phyloP scores from a whole-genome alignment of 2,329 filamentous ascomycete species.

The Alternaria conjuncta region DNA sequence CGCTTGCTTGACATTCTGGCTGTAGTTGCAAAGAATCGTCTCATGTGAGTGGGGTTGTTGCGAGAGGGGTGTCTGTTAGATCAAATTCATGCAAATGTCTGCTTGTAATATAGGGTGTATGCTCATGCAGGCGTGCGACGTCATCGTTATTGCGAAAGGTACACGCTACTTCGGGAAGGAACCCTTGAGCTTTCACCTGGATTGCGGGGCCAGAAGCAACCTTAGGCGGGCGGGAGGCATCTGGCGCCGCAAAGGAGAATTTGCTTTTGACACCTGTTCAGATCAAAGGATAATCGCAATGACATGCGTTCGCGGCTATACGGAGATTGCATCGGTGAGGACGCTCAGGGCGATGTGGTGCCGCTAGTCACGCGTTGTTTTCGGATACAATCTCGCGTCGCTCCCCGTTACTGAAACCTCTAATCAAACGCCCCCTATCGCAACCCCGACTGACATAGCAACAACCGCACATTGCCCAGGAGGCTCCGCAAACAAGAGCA shows the following conservation, averaged over 20 bases:
- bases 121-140: conserved; percentile 8
- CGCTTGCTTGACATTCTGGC: conserved; percentile 45
- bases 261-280: conserved; percentile 8
- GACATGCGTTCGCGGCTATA: conserved; percentile 7
- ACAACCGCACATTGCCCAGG: conserved; percentile 32
- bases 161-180: conserved; percentile 8
- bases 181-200: conserved; percentile 7
- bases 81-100: not conserved
- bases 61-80: not conserved
- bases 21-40: conserved; percentile 35
- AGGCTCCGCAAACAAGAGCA: conserved; percentile 16
- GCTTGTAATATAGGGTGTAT: not conserved
- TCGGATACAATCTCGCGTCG: conserved; percentile 32
- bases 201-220: conserved; percentile 17
- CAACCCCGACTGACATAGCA: conserved; percentile 22
- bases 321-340: conserved; percentile 14
- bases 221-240: not conserved
- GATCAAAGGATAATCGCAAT: not conserved
- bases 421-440: conserved; percentile 36
- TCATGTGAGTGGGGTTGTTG: conserved; percentile 15
- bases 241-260: not conserved
- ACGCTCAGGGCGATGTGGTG: conserved; percentile 11
- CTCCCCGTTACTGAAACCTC: conserved; percentile 28
- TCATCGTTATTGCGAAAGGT: conserved; percentile 11
- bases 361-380: conserved; percentile 38